Conservation (phyloP, 192 early-diverging fungal genomes). For the Lunasporangiospora selenospora region DNA sequence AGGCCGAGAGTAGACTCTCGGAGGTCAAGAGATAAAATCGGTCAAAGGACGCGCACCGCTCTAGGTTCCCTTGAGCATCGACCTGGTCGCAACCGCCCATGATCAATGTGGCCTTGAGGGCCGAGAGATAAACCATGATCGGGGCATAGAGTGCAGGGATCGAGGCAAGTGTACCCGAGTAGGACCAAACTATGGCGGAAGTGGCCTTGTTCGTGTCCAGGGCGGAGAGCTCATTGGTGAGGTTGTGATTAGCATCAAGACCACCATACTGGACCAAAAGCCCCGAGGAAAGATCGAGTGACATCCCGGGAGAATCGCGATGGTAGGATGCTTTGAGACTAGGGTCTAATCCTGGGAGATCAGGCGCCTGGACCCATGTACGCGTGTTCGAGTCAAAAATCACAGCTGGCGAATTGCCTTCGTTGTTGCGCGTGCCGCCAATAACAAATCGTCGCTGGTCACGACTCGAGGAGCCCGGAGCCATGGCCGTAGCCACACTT, state of each 20-base stretch:
- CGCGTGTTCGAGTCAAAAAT: conserved; percentile 3
- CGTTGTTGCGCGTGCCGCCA: conserved; percentile 26
- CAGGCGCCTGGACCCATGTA: conserved; percentile 13
- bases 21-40: conserved; percentile 18
- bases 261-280: conserved; percentile 37
- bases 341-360: background rate
- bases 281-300: conserved; percentile 5
- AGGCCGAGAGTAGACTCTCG: conserved; percentile 9
- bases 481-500: conserved; percentile 19
- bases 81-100: conserved; percentile 42
- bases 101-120: conserved; percentile 8
- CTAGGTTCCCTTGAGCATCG: background rate
- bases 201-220: conserved; percentile 3
- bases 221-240: conserved; percentile 18
- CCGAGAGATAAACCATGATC: conserved; percentile 13
- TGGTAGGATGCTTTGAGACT: too few relatives aligned
- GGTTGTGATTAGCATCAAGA: background rate
- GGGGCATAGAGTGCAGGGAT: conserved; percentile 29
- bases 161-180: conserved; percentile 1
- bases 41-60: conserved; percentile 27
- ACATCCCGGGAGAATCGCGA: conserved; percentile 15
- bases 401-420: conserved; percentile 12
- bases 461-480: conserved; percentile 4
- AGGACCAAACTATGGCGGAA: conserved; percentile 13
- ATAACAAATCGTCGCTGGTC: conserved; percentile 19